A percentile compares a stretch with the other conserved stretches of the same genome.
Conservation (phyloP, 139 green algal genomes). For the Picochlorum sp. region DNA sequence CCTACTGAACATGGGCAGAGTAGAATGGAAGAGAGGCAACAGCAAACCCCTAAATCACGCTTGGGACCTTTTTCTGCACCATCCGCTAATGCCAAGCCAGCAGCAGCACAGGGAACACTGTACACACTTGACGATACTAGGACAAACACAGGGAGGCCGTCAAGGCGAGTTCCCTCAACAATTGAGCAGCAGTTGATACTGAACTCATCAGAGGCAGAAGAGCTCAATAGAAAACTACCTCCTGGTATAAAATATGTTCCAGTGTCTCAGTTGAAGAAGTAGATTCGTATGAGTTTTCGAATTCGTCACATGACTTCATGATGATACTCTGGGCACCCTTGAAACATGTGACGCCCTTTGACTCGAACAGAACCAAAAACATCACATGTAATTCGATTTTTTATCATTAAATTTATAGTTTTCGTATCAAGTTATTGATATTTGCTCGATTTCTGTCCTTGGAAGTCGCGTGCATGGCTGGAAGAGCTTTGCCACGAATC, state of each 20-base stretch:
- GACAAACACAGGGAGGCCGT: background rate
- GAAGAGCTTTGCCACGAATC: too few relatives aligned
- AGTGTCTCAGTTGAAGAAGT: background rate
- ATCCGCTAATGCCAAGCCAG: background rate
- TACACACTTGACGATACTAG: background rate
- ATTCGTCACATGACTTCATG: too few relatives aligned
- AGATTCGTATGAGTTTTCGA: background rate
- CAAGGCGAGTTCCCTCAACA: background rate
- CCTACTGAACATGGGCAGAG: background rate
- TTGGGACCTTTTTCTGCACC: background rate
- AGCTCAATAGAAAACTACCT: constrained; percentile 8
- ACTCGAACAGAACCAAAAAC: too few relatives aligned
- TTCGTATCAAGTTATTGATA: too few relatives aligned
- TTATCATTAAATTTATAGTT: too few relatives aligned
- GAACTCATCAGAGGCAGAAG: constrained; percentile 3
- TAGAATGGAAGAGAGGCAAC: too few relatives aligned
- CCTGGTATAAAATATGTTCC: constrained; percentile 10
- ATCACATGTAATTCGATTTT: too few relatives aligned
- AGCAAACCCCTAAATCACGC: too few relatives aligned
- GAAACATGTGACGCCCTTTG: too few relatives aligned
- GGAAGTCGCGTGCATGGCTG: too few relatives aligned
- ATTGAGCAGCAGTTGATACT: constrained; percentile 7
- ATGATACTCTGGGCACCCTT: too few relatives aligned
- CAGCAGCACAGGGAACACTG: background rate
- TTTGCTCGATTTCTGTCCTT: too few relatives aligned